Evolutionary conservation across 805 yeast species (phyloP).

Genomic region (Hanseniaspora thailandica): DNA sequence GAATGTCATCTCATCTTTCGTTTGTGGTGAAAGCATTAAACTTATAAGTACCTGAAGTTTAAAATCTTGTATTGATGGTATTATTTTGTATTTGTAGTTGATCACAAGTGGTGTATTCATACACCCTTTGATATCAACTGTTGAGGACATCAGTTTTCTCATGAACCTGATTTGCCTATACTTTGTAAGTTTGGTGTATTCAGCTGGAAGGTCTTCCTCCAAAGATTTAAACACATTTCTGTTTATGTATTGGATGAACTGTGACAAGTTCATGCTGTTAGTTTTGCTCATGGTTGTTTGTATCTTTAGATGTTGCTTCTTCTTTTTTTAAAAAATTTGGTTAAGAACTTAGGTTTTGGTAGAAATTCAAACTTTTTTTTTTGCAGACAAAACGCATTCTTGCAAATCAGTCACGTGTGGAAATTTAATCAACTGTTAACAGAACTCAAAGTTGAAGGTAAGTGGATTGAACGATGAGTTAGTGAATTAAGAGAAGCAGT

Average conservation of each 20-base stretch:
- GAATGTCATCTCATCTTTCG: conserved; percentile 11
- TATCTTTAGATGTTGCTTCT: too few species aligned
- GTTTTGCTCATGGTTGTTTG: not conserved
- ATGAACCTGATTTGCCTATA: conserved; percentile 10
- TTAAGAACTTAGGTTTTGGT: too few species aligned
- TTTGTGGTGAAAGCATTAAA: conserved; percentile 9
- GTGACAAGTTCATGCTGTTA: not conserved
- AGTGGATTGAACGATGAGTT: too few species aligned
- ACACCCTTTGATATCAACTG: conserved; percentile 10
- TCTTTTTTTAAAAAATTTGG: too few species aligned
- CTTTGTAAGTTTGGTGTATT: not conserved
- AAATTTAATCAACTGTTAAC: too few species aligned
- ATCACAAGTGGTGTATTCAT: conserved; percentile 1
- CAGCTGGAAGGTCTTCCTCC: not conserved
- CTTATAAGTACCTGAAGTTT: conserved; percentile 4
- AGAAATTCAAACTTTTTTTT: too few species aligned
- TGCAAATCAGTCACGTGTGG: too few species aligned
- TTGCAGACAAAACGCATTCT: too few species aligned
- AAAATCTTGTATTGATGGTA: not conserved
- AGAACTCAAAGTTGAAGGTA: too few species aligned
- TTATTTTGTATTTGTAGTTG: conserved; percentile 2
- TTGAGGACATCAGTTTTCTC: not conserved
- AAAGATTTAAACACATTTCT: not conserved
- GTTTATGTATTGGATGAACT: not conserved
- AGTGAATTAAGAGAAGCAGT: too few species aligned